phyloP scores from a whole-genome alignment of 495 filamentous ascomycete species.

The Hapsidospora chrysogenum region DNA sequence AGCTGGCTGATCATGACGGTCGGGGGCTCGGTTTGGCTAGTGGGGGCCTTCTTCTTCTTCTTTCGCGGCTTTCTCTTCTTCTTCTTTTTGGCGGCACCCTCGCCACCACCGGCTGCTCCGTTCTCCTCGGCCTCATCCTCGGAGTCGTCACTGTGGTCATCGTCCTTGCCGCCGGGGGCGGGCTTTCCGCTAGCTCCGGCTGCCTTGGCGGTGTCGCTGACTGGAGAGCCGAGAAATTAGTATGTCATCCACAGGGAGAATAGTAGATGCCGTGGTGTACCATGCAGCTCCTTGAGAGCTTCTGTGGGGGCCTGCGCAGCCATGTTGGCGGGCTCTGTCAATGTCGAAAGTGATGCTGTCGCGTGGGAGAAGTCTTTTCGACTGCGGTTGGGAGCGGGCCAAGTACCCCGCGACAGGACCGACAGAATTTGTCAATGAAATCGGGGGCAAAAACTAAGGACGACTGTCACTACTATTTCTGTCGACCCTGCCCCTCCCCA shows the following conservation, averaged over 20 bases:
- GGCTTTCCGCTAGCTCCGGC: too few species aligned
- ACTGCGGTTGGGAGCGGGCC: too few species aligned
- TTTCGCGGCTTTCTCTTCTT: conserved; percentile 79
- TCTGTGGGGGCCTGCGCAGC: conserved; percentile 35
- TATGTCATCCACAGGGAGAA: neutral
- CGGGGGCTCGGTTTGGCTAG: conserved; percentile 61
- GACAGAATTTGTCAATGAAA: too few species aligned
- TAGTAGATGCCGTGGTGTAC: conserved; percentile 13
- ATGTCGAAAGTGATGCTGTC: too few species aligned
- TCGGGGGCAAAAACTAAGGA: too few species aligned
- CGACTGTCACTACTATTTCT: too few species aligned
- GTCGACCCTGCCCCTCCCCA: too few species aligned
- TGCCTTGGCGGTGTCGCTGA: too few species aligned
- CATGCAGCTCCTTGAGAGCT: conserved; percentile 30
- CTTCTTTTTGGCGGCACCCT: conserved; percentile 32
- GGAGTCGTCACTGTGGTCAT: conserved; percentile 51
- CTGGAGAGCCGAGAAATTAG: too few species aligned
- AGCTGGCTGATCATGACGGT: conserved; percentile 58
- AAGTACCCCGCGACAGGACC: too few species aligned
- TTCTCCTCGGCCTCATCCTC: conserved; percentile 41
- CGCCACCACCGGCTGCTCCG: conserved; percentile 17
- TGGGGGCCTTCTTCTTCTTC: conserved; percentile 60
- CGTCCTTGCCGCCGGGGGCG: conserved; percentile 41
- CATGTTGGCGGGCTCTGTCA: too few species aligned
- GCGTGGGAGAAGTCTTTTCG: too few species aligned